Base-by-base conservation (phyloP, 176 grass and related monocot species). In the Triticum aestivum region DNA sequence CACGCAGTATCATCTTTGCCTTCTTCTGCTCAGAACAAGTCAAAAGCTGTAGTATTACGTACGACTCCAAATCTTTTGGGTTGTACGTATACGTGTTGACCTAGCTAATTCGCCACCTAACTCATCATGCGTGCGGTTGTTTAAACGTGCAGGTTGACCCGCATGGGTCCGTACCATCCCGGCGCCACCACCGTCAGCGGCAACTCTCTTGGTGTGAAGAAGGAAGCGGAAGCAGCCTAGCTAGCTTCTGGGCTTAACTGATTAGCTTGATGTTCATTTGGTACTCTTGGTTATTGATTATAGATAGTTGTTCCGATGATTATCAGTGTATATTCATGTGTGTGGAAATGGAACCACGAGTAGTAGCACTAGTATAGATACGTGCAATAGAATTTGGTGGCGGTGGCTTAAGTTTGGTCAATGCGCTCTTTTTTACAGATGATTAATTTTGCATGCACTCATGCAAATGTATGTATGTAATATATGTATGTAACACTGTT, bases 111-210 rank as follows among this genome's bases (percentile, higher is more conserved):
- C 2, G 32, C 21, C 30, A 27, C 72, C 14, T 13, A 67, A 21
- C 8, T 38, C 17, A 20, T 39, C 29, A 5, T 21, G 51, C 51
- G 15, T 54, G 15, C 2, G 24, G 42, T 82, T 44, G 9, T 69
- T 85, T 79, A 54, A 75, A 86, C 82, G 77, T 92, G 94, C 88
- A 97, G 94, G 83, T 71, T 94, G 82, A 90, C 77, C 1, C 17
- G 39, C 38, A 6, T 69, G 45, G 65, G 88, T 7, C 94, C 94
- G 1, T 97, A 94, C 32, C 78, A 79, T 61, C 44, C 65, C 44
- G 44, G 10, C 9, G 24, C 11, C 42, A 44, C 37, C 38, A 11
- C 6, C 56, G 4, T 2, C 51, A 14, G 30, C 47, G 18, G 1
- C 33, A 82, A 82, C 58, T 11, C n/a, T 4, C 64, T 77, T 6